A percentile compares a stretch with the other conserved stretches of the same genome.
Evolutionary conservation across 202 grass and related monocot genomes (phyloP).

Genomic region (Carex sylvatica): DNA sequence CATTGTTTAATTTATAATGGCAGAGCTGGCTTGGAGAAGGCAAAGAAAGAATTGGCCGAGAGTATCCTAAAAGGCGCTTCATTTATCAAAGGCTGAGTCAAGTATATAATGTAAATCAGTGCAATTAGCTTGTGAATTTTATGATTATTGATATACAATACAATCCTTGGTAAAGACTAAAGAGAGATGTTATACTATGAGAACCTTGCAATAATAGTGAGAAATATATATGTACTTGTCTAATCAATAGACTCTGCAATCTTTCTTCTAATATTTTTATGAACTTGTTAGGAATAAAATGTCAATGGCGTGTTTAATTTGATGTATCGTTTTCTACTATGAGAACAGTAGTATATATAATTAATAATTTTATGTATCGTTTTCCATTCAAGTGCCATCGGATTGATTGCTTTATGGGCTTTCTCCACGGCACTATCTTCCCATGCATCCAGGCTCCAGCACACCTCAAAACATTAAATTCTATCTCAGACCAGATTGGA

Average conservation of each 20-base stretch:
- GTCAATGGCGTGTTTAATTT: too few species aligned
- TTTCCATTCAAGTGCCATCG: too few species aligned
- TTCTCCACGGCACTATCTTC: too few species aligned
- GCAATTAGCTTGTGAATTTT: not conserved
- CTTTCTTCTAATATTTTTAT: not conserved
- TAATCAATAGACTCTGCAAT: not conserved
- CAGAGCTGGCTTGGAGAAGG: conserved; percentile 86
- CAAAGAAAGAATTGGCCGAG: conserved; percentile 70
- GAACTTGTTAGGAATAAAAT: too few species aligned
- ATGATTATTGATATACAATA: conserved; percentile 11
- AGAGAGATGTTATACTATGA: not conserved
- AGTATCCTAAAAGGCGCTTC: conserved; percentile 88
- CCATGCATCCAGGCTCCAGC: too few species aligned
- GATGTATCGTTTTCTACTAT: too few species aligned
- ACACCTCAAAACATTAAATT: too few species aligned
- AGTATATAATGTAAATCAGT: conserved; percentile 11
- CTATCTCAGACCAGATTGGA: too few species aligned
- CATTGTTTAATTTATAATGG: not conserved
- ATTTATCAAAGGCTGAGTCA: conserved; percentile 40
- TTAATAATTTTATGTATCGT: too few species aligned
- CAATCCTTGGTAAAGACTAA: conserved; percentile 9
- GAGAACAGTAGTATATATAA: too few species aligned
- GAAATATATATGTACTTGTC: not conserved
- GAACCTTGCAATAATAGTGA: not conserved
- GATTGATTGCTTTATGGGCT: too few species aligned